Evolutionary conservation across 2,329 filamentous ascomycete species (phyloP).

Genomic region (Aspergillus bombycis): DNA sequence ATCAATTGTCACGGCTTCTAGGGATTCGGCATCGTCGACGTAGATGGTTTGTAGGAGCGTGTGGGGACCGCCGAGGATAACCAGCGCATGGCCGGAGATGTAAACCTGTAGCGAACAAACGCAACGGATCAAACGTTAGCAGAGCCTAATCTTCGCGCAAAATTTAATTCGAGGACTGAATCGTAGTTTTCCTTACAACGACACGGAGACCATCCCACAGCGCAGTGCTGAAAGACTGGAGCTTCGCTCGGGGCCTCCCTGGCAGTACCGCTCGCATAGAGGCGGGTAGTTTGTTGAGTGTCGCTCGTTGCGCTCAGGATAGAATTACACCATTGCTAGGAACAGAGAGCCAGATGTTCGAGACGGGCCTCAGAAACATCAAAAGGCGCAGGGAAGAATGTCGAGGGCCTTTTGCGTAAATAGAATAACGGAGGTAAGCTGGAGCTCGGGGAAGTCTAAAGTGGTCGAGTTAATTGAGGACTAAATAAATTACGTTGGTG

Average conservation of each 20-base stretch:
- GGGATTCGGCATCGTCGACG: slow-evolving; percentile 69
- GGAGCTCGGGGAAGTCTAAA: not conserved
- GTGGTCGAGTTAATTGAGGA: not conserved
- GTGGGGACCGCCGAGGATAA: slow-evolving; percentile 75
- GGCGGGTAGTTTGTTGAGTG: slow-evolving; percentile 35
- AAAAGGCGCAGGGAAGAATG: not conserved
- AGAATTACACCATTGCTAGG: slow-evolving; percentile 40
- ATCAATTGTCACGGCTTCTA: slow-evolving; percentile 80
- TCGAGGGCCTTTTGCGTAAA: not conserved
- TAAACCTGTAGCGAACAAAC: slow-evolving; percentile 64
- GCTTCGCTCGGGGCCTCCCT: slow-evolving; percentile 74
- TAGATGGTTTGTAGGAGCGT: slow-evolving; percentile 88
- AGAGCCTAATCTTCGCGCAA: not conserved
- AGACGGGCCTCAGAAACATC: not conserved
- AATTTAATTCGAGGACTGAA: not conserved
- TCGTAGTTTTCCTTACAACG: slow-evolving; percentile 58
- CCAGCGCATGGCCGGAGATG: slow-evolving; percentile 83
- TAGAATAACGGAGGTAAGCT: not conserved
- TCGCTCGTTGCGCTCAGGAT: slow-evolving; percentile 31
- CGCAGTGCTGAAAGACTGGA: slow-evolving; percentile 75
- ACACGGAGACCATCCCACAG: slow-evolving; percentile 73
- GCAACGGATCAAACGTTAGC: slow-evolving; percentile 18
- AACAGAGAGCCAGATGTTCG: not conserved
- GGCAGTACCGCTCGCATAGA: slow-evolving; percentile 79
- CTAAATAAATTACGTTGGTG: slow-evolving; percentile 16